Evolutionary conservation across 139 green algal genomes (phyloP), one percentile per base, ranked within the genome.

Genomic region (Deuterostichococcus epilithicus): DNA sequence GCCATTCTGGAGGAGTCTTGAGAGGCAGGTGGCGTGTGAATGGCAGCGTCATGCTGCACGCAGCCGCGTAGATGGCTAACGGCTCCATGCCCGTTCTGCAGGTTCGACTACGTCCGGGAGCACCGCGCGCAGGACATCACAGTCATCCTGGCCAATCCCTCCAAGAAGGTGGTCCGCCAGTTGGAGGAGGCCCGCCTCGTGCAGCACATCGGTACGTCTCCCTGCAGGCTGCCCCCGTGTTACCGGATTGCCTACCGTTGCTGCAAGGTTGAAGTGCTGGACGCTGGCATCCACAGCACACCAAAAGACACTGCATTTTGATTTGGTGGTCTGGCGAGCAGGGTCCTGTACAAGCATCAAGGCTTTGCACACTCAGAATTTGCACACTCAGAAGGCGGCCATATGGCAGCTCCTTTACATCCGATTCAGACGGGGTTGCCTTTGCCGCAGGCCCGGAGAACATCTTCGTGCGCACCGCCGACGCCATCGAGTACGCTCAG

Each of bases 101-200:
- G 33, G 37, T 68, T 85, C 42, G 78, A 89, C 38, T 78, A 84
- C 22, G 58, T 89, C 0, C 33, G 63, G 28, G 70, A 82, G 5
- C 76, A 83, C 37, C 78, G 79, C 67, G 60, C 76, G 23, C 52
- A 79, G 22, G 77, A 71, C 34, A 70, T 92, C 2, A 69, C 80
- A 32, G 78, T 94, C 10, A 84, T 89, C 38, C 45, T 94, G 23
- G 79, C 84, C 74, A 94, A 94, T 78, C 90, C 90, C 37, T 80
- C 47, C 35, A 72, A 78, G 37, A 70, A 76, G 34, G 76, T 83
- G 6, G 70, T 80, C 33, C 79, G 79, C 37, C 71, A 77, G 44
- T 34, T 84, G 45, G 45, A 75, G 30, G n/a, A 22, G 30, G 73
- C 68, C 10, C 30, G 52, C 36, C 25, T 82, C 32, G 71, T 45